Evolutionary conservation across 2,329 filamentous ascomycete species (phyloP).

Genomic region (Chaetomium strumarium): DNA sequence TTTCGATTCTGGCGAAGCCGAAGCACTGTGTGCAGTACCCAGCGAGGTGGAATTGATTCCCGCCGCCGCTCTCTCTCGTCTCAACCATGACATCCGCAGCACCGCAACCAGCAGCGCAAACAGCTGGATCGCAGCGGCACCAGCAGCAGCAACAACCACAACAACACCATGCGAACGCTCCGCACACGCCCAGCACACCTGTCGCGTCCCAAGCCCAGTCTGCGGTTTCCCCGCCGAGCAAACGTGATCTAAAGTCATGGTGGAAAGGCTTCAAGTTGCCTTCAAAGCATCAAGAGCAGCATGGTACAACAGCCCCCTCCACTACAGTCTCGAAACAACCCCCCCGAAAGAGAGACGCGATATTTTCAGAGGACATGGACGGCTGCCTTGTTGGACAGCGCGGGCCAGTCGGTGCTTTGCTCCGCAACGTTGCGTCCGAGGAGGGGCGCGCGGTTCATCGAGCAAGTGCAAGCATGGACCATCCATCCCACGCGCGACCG

Average conservation of each 20-base stretch:
- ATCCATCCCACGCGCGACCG: constrained; percentile 2
- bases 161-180: constrained; percentile 17
- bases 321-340: constrained; percentile 19
- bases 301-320: constrained; percentile 45
- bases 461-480: constrained; percentile 25
- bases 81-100: constrained; percentile 30
- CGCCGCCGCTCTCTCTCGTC: constrained; percentile 22
- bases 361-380: constrained; percentile 22
- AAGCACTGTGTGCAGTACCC: constrained; percentile 10
- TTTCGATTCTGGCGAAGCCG: constrained; percentile 15
- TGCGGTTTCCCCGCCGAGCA: constrained; percentile 59
- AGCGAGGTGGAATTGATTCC: constrained; percentile 15
- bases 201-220: constrained; percentile 35
- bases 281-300: constrained; percentile 49
- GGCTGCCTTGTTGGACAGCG: constrained; percentile 7
- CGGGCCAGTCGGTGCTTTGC: constrained; percentile 9
- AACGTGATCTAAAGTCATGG: constrained; percentile 88
- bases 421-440: constrained; percentile 11
- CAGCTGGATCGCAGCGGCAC: constrained; percentile 16
- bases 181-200: constrained; percentile 13
- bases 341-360: constrained; percentile 15
- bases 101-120: constrained; percentile 17
- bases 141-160: constrained; percentile 19
- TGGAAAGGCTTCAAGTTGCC: constrained; percentile 90
- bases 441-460: constrained; percentile 15